These are phyloP conservation scores for Austroboletus novae-zelandiae DNA, from an alignment of 1,284 basidiomycete species.

Conservation along the genomic window DNA sequence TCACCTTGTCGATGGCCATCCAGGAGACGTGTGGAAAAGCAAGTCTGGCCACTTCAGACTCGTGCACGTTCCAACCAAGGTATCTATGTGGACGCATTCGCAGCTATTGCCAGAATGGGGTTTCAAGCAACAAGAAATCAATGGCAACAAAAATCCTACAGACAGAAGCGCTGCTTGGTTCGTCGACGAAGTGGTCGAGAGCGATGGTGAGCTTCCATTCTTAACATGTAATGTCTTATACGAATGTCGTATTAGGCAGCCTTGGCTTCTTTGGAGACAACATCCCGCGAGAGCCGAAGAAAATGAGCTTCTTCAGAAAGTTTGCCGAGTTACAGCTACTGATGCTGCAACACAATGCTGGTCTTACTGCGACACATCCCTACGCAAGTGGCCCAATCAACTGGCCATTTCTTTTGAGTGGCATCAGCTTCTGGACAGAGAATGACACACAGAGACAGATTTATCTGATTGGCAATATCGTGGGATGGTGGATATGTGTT, in stretches of 20 bases:
- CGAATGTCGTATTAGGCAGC: slow-evolving; percentile 11
- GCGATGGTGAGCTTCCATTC: slow-evolving; percentile 53
- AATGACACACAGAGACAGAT: slow-evolving; percentile 86
- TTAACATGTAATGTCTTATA: background rate
- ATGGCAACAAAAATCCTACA: slow-evolving; percentile 91
- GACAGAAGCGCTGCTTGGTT: slow-evolving; percentile 89
- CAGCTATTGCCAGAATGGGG: slow-evolving; percentile 93
- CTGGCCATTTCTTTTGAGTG: slow-evolving; percentile 95
- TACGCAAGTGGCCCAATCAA: slow-evolving; percentile 94
- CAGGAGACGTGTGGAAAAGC: slow-evolving; percentile 84
- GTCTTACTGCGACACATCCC: slow-evolving; percentile 91
- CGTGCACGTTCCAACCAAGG: slow-evolving; percentile 86
- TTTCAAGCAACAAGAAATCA: slow-evolving; percentile 95
- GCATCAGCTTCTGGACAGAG: slow-evolving; percentile 98
- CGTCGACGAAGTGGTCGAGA: slow-evolving; percentile 78
- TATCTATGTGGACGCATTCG: slow-evolving; percentile 91
- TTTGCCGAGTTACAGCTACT: slow-evolving; percentile 91
- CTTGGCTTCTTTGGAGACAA: slow-evolving; percentile 16
- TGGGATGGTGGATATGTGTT: slow-evolving; percentile 94
- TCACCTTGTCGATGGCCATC: slow-evolving; percentile 66
- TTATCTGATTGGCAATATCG: slow-evolving; percentile 92
- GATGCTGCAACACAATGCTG: slow-evolving; percentile 98
- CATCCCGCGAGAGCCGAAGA: slow-evolving; percentile 68
- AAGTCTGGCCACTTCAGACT: slow-evolving; percentile 90
- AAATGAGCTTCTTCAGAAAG: slow-evolving; percentile 92